These are phyloP conservation scores for Cynara cardunculus DNA, from an alignment of 129 eudicot genomes.

Conservation along the genomic window DNA sequence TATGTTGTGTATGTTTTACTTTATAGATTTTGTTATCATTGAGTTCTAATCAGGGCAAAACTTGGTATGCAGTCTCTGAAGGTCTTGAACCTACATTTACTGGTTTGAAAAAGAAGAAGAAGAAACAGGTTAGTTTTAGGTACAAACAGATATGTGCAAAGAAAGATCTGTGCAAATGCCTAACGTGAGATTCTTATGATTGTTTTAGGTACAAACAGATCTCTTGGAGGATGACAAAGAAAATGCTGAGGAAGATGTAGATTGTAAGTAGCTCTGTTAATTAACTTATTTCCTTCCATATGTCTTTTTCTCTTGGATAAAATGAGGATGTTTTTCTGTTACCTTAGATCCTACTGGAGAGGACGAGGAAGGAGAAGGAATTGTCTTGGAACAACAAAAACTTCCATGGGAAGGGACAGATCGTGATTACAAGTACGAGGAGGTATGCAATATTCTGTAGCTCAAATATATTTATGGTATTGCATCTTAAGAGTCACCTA, in stretches of 20 bases:
- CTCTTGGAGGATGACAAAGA: constrained; percentile 71
- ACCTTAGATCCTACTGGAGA: constrained; percentile 48
- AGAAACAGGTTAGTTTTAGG: constrained; percentile 75
- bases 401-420: constrained; percentile 84
- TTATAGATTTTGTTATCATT: neutral
- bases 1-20: neutral
- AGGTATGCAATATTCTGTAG: constrained; percentile 29
- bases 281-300: neutral
- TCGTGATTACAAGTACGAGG: constrained; percentile 72
- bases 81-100: constrained; percentile 61
- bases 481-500: neutral
- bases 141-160: too few species aligned
- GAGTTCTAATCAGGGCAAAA: neutral
- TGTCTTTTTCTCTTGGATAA: neutral
- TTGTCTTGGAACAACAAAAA: constrained; percentile 48
- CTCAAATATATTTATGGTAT: neutral
- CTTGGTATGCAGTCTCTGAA: constrained; percentile 51
- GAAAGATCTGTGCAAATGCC: neutral
- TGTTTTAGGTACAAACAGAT: constrained; percentile 61
- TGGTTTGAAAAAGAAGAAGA: constrained; percentile 89
- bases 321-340: neutral
- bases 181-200: constrained; percentile 9
- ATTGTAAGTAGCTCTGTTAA: constrained; percentile 43
- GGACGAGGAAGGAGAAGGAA: constrained; percentile 66
- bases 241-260: constrained; percentile 51